Evolutionary conservation across 2,329 filamentous ascomycete genomes (phyloP).

Genomic region (Penicillium occitanis): DNA sequence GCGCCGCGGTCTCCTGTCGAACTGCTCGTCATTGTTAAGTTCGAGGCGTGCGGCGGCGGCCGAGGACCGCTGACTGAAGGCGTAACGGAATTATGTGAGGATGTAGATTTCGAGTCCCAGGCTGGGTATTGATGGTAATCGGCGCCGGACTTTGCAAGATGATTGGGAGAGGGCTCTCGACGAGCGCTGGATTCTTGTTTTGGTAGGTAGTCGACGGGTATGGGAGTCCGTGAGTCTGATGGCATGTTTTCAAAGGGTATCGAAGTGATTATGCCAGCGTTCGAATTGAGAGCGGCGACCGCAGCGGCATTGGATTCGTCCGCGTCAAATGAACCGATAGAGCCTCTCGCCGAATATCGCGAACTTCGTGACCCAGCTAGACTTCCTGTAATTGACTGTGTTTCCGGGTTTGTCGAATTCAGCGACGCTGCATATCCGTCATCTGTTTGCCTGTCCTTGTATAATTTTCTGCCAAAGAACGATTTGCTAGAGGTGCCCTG

Average conservation of each 20-base stretch:
- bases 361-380: conserved; percentile 68
- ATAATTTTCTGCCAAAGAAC: conserved; percentile 77
- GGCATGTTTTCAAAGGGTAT: conserved; percentile 78
- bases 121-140: conserved; percentile 91
- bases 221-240: conserved; percentile 66
- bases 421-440: conserved; percentile 59
- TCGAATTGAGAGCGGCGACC: conserved; percentile 66
- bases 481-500: conserved; percentile 78
- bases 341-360: conserved; percentile 70
- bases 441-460: conserved; percentile 71
- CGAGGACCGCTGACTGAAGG: conserved; percentile 62
- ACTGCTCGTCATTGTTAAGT: conserved; percentile 68
- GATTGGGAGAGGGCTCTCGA: conserved; percentile 76
- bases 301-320: conserved; percentile 59
- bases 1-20: conserved; percentile 67
- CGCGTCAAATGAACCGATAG: conserved; percentile 68
- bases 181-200: conserved; percentile 60
- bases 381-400: conserved; percentile 56
- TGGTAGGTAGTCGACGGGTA: conserved; percentile 71
- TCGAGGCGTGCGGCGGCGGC: conserved; percentile 56
- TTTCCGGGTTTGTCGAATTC: conserved; percentile 49
- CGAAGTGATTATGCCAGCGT: conserved; percentile 78
- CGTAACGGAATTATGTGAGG: conserved; percentile 42
- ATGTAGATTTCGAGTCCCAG: conserved; percentile 58
- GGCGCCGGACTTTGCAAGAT: conserved; percentile 71